Evolutionary conservation across 225 moss, liverwort and hornwort species (phyloP).

Genomic region (Straminergon stramineum): DNA sequence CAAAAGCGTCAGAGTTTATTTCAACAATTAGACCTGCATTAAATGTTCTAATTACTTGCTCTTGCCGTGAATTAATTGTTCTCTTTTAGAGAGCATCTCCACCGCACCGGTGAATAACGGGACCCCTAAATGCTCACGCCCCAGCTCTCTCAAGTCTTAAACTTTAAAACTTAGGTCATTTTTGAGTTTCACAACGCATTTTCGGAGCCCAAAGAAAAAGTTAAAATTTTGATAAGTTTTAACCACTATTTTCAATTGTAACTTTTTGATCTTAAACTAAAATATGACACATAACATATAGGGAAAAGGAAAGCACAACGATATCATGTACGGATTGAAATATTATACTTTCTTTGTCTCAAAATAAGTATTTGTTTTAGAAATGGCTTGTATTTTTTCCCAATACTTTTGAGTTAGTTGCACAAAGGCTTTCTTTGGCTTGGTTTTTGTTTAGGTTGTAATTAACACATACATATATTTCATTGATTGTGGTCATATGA

Average conservation of each 20-base stretch:
- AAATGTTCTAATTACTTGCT: not conserved
- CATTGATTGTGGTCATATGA: not conserved
- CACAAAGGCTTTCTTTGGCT: rapidly evolving
- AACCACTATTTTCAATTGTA: too few relatives aligned
- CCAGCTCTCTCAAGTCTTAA: not conserved
- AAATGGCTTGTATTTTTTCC: not conserved
- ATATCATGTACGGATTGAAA: not conserved
- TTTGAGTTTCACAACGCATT: not conserved
- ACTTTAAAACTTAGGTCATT: not conserved
- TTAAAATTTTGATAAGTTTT: too few relatives aligned
- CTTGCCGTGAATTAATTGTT: too few relatives aligned
- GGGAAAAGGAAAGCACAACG: too few relatives aligned
- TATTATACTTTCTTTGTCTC: rapidly evolving
- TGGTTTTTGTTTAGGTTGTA: too few relatives aligned
- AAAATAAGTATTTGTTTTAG: not conserved
- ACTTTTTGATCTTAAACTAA: too few relatives aligned
- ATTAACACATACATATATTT: too few relatives aligned
- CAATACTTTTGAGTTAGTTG: not conserved
- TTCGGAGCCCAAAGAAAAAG: not conserved
- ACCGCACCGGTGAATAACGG: not conserved
- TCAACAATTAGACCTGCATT: not conserved
- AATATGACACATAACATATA: too few relatives aligned
- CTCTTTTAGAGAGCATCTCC: not conserved
- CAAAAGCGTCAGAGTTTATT: not conserved
- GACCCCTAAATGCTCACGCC: not conserved